These are phyloP conservation scores for Calycina herbarum DNA, from an alignment of 2,329 filamentous ascomycete species.

Conservation along the genomic window DNA sequence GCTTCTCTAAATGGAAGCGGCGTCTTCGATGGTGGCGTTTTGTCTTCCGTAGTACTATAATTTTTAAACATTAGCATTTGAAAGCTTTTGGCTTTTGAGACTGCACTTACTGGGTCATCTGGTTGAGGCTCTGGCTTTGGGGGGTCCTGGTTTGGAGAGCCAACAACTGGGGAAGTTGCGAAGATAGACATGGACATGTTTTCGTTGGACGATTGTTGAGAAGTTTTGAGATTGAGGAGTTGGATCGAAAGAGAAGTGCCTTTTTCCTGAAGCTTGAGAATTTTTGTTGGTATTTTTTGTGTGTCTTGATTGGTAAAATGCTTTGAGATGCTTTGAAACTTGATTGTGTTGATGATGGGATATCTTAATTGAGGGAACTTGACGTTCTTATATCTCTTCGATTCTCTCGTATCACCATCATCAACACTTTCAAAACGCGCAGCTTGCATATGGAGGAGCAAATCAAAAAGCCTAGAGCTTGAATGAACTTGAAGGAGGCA, in stretches of 20 bases:
- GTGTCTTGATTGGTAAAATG: background rate
- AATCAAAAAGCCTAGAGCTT: background rate
- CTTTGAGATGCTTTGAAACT: background rate
- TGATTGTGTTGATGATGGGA: background rate
- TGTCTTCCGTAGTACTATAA: constrained; percentile 9
- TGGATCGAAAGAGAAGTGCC: background rate
- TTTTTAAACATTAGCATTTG: background rate
- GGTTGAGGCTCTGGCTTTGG: constrained; percentile 12
- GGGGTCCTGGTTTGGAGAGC: background rate
- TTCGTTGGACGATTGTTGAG: background rate
- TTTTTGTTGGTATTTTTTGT: too few species aligned
- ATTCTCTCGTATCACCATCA: background rate
- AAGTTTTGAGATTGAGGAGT: background rate
- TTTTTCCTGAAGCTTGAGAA: background rate
- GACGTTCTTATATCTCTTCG: background rate
- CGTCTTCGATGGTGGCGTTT: background rate
- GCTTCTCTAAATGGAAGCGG: background rate
- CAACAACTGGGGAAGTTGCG: background rate
- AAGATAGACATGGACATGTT: background rate
- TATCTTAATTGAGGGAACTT: background rate
- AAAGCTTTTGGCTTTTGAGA: background rate
- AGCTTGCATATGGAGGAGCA: background rate
- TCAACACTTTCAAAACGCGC: background rate
- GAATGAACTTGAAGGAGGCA: background rate
- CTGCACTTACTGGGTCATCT: constrained; percentile 10